Percentiles rank a stretch among this genome's conserved stretches.
Conservation (phyloP, 1,139 yeast genomes). For the Suhomyces chickasaworum region DNA sequence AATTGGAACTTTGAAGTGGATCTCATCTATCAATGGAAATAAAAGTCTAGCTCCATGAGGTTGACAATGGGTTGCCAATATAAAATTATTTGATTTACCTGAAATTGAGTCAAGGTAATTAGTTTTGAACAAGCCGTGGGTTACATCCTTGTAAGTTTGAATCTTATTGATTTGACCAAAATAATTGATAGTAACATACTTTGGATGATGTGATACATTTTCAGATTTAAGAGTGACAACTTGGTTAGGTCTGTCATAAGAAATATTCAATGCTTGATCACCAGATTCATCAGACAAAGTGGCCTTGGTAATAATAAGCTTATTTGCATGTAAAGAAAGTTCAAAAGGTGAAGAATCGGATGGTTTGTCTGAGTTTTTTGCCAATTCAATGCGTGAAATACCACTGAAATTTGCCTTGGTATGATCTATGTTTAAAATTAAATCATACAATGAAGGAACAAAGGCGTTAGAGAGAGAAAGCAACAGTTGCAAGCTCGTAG, state of each 20-base stretch:
- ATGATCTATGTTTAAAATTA: constrained; percentile 47
- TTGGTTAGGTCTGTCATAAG: constrained; percentile 43
- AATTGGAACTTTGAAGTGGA: constrained; percentile 53
- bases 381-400: constrained; percentile 36
- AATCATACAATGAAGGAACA: constrained; percentile 47
- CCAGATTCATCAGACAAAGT: constrained; percentile 5
- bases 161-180: constrained; percentile 60
- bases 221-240: constrained; percentile 27
- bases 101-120: constrained; percentile 54
- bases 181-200: constrained; percentile 28
- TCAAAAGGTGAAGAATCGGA: constrained; percentile 19
- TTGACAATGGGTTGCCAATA: constrained; percentile 71
- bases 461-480: constrained; percentile 32
- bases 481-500: constrained; percentile 15
- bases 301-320: constrained; percentile 40
- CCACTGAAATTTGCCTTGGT: constrained; percentile 61
- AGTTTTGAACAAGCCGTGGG: constrained; percentile 69
- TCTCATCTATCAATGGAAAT: constrained; percentile 70
- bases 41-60: constrained; percentile 63
- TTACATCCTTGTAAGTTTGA: constrained; percentile 56
- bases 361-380: constrained; percentile 30
- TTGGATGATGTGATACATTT: constrained; percentile 2
- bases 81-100: constrained; percentile 48
- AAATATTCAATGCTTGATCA: constrained; percentile 20
- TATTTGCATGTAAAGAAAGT: constrained; percentile 44